Evolutionary conservation across 106 monocot species (phyloP).

Genomic region (Triglochin maritima): DNA sequence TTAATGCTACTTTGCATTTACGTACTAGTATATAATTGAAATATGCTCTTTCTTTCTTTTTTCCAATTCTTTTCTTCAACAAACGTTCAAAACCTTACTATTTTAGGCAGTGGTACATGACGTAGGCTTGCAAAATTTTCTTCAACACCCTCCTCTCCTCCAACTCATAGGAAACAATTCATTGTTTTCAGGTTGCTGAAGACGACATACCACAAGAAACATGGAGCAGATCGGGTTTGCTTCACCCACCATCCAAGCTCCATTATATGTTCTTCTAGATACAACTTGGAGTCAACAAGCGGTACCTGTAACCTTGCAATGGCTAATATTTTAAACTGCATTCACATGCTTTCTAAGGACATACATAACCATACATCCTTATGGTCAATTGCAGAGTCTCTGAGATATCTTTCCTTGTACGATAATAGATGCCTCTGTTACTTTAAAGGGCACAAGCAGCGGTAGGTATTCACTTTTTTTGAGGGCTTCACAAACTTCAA

Average conservation of each 20-base stretch:
- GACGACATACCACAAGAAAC: slow-evolving; percentile 91
- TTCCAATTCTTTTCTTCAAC: neutral
- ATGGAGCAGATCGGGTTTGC: slow-evolving; percentile 79
- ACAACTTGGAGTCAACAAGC: slow-evolving; percentile 57
- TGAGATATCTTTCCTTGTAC: slow-evolving; percentile 86
- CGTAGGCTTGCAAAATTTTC: neutral
- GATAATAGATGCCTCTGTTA: slow-evolving; percentile 95
- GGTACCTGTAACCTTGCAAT: slow-evolving; percentile 9
- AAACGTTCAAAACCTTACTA: too few relatives aligned
- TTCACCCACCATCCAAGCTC: slow-evolving; percentile 97
- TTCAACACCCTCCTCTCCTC: neutral
- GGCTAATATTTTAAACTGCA: neutral
- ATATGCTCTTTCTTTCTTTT: neutral
- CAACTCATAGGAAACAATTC: too few relatives aligned
- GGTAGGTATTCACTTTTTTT: slow-evolving; percentile 23
- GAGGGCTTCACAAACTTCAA: neutral
- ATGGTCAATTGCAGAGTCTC: slow-evolving; percentile 39
- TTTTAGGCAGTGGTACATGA: too few relatives aligned
- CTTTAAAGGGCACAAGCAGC: slow-evolving; percentile 94
- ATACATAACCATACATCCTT: neutral
- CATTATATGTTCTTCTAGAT: slow-evolving; percentile 93
- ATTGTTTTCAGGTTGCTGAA: slow-evolving; percentile 52
- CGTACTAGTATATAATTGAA: too few relatives aligned
- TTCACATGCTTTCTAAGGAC: neutral
- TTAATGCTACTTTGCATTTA: too few relatives aligned